Percentiles rank a stretch among this genome's conserved stretches.
phyloP scores from a whole-genome alignment of 1,139 yeast genomes.

The Pichia kudriavzevii region DNA sequence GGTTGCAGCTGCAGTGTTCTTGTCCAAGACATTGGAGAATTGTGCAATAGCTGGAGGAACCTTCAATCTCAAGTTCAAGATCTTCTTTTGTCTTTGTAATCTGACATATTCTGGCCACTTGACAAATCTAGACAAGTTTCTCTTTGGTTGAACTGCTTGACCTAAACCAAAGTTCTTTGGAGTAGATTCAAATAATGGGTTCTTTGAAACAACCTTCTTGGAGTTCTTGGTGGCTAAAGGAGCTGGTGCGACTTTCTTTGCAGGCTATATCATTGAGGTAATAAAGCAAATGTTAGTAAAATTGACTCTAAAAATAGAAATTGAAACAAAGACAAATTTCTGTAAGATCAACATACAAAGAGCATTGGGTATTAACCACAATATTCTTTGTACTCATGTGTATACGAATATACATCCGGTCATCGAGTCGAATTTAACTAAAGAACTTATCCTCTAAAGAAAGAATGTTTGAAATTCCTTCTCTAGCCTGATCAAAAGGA shows the following conservation, averaged over 20 bases:
- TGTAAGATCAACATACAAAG: constrained; percentile 2
- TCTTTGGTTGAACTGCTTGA: constrained; percentile 89
- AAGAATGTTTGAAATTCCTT: constrained; percentile 4
- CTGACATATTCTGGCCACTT: constrained; percentile 98
- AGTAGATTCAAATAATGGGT: constrained; percentile 75
- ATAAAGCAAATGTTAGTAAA: constrained; percentile 25
- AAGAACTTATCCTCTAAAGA: constrained; percentile 17
- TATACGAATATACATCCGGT: constrained; percentile 3
- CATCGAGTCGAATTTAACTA: constrained; percentile 12
- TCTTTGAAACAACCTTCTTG: constrained; percentile 24
- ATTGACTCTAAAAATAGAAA: constrained; percentile 17
- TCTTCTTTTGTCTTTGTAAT: constrained; percentile 96
- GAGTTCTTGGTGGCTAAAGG: constrained; percentile 43
- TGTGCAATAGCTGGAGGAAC: constrained; percentile 98
- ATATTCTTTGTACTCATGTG: constrained; percentile 1
- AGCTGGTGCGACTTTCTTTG: constrained; percentile 90
- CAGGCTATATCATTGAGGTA: constrained; percentile 77
- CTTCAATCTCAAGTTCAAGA: constrained; percentile 88
- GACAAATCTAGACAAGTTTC: constrained; percentile 92
- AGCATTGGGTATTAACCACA: too few species aligned
- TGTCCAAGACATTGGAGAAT: constrained; percentile 91
- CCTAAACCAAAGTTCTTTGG: constrained; percentile 97
- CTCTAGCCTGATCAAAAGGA: constrained; percentile 8
- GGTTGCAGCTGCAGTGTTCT: constrained; percentile 95
- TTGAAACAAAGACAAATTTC: not conserved